phyloP scores from a whole-genome alignment of 2,329 filamentous ascomycete species.

The Ascosphaera apis region DNA sequence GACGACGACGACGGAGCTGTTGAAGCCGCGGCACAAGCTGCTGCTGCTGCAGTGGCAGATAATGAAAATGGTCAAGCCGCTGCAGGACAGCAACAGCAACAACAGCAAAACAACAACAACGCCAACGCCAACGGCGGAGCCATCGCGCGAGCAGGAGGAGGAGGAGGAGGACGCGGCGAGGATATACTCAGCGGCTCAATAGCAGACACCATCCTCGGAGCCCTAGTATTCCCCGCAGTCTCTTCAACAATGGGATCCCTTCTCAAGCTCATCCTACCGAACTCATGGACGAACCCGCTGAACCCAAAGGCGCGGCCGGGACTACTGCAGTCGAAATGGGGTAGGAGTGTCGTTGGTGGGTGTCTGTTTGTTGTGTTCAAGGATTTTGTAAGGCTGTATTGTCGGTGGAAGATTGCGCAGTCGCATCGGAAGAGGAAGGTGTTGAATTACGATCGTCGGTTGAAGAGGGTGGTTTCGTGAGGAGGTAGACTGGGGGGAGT shows the following conservation, averaged over 20 bases:
- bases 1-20: no score
- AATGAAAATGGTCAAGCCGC: background rate
- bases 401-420: conserved; percentile 25
- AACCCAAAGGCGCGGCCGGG: conserved; percentile 29
- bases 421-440: conserved; percentile 23
- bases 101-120: conserved; percentile 8
- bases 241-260: conserved; percentile 58
- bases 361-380: conserved; percentile 74
- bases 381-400: conserved; percentile 39
- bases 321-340: conserved; percentile 67
- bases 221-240: conserved; percentile 60
- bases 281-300: conserved; percentile 34
- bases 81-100: conserved; percentile 2
- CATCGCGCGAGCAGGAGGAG: background rate
- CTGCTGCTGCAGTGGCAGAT: background rate
- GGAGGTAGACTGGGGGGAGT: background rate
- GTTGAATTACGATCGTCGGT: conserved; percentile 22
- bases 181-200: conserved; percentile 32
- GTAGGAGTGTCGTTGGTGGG: conserved; percentile 67
- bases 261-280: conserved; percentile 44
- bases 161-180: conserved; percentile 17
- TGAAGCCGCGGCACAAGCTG: no score
- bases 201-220: conserved; percentile 38
- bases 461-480: conserved; percentile 13
- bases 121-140: conserved; percentile 1